These are phyloP conservation scores for Escovopsis weberi DNA, from an alignment of 2,329 filamentous ascomycete genomes.

Conservation along the genomic window DNA sequence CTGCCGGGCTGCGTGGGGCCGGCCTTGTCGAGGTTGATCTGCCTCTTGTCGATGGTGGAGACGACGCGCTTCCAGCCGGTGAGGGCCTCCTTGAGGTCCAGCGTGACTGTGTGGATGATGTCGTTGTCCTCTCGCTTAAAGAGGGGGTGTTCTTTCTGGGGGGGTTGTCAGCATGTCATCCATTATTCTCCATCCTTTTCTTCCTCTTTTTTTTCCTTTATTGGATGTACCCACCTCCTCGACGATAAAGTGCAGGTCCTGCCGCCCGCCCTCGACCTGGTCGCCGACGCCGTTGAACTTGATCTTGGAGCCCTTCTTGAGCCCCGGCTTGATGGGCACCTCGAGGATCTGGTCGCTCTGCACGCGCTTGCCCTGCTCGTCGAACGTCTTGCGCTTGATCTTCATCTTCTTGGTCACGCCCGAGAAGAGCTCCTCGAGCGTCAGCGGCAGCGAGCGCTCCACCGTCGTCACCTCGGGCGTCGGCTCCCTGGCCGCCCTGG, in stretches of 20 bases:
- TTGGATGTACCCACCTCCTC: slow-evolving; percentile 55
- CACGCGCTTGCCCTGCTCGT: slow-evolving; percentile 69
- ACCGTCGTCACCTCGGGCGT: slow-evolving; percentile 85
- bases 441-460: slow-evolving; percentile 66
- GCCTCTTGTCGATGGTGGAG: slow-evolving; percentile 82
- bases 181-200: too few relatives aligned
- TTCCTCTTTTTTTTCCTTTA: neutral
- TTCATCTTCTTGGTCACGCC: slow-evolving; percentile 94
- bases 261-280: slow-evolving; percentile 88
- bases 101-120: slow-evolving; percentile 60
- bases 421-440: slow-evolving; percentile 76
- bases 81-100: slow-evolving; percentile 83
- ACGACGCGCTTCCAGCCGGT: slow-evolving; percentile 91
- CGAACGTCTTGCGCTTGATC: slow-evolving; percentile 93
- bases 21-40: slow-evolving; percentile 61
- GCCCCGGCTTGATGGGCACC: slow-evolving; percentile 85
- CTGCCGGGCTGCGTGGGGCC: slow-evolving; percentile 79
- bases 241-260: slow-evolving; percentile 90
- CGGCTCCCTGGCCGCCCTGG: slow-evolving; percentile 15
- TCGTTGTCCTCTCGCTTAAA: slow-evolving; percentile 85
- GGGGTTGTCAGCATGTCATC: slow-evolving; percentile 5
- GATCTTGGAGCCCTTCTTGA: slow-evolving; percentile 97
- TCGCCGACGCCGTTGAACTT: slow-evolving; percentile 97
- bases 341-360: slow-evolving; percentile 83
- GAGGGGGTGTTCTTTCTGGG: slow-evolving; percentile 70